Evolutionary conservation across 2,329 filamentous ascomycete genomes (phyloP).

Genomic region (Diaporthe capsici): DNA sequence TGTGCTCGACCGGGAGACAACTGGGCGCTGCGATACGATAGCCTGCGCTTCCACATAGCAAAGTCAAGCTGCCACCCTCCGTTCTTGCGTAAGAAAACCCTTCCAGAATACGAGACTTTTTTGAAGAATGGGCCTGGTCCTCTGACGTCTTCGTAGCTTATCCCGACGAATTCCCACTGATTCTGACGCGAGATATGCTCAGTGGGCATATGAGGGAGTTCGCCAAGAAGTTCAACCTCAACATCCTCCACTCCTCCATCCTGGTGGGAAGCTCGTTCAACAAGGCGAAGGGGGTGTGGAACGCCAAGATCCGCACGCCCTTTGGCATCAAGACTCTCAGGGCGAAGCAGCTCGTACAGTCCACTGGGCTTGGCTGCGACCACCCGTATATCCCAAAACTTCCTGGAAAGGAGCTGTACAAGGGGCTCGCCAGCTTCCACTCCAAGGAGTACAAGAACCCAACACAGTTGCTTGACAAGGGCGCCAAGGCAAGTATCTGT

Average conservation of each 20-base stretch:
- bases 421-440: conserved; percentile 58
- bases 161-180: conserved; percentile 57
- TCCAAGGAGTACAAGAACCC: conserved; percentile 59
- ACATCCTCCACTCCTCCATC: conserved; percentile 58
- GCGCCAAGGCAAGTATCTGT: conserved; percentile 38
- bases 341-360: conserved; percentile 62
- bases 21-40: conserved; percentile 57
- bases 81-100: conserved; percentile 49
- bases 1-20: conserved; percentile 55
- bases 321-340: conserved; percentile 47
- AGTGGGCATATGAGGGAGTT: conserved; percentile 64
- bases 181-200: conserved; percentile 62
- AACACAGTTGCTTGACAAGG: conserved; percentile 44
- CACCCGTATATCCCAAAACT: conserved; percentile 56
- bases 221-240: conserved; percentile 62
- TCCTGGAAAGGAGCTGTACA: conserved; percentile 56
- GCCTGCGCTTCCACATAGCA: conserved; percentile 55
- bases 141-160: conserved; percentile 48
- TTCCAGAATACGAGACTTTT: conserved; percentile 43
- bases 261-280: conserved; percentile 57
- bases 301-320: conserved; percentile 49
- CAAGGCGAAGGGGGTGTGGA: conserved; percentile 54
- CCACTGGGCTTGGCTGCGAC: conserved; percentile 60
- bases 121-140: conserved; percentile 50
- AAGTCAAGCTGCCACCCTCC: conserved; percentile 54